These are phyloP conservation scores for Periglandula ipomoeae DNA, from an alignment of 2,329 filamentous ascomycete species.

Conservation along the genomic window DNA sequence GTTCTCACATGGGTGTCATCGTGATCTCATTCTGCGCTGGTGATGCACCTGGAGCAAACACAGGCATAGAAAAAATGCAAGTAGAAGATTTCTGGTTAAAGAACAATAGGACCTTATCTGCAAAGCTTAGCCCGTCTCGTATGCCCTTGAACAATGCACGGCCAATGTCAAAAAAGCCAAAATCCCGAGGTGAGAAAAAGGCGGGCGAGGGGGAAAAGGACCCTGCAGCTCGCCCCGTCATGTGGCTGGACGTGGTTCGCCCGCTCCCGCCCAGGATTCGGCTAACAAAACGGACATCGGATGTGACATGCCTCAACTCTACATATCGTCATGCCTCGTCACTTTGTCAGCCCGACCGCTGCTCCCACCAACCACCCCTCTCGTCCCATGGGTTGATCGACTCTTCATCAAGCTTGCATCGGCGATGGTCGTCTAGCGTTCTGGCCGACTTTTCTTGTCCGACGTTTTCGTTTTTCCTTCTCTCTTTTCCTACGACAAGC, in stretches of 20 bases:
- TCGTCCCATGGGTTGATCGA: background rate
- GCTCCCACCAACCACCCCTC: background rate
- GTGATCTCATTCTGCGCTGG: no score
- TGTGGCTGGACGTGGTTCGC: background rate
- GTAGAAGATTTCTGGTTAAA: no score
- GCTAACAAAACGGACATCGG: background rate
- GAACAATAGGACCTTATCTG: no score
- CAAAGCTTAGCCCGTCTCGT: no score
- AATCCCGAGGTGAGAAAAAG: background rate
- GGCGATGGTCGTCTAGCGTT: background rate
- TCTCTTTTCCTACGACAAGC: background rate
- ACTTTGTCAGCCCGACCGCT: background rate
- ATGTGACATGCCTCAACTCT: background rate
- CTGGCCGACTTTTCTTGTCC: background rate
- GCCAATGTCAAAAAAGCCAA: background rate
- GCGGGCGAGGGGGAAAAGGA: background rate
- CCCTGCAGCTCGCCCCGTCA: background rate
- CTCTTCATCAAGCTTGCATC: background rate
- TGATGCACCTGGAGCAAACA: no score
- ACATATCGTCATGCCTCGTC: slow-evolving; percentile 4
- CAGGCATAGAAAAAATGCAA: no score
- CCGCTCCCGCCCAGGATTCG: background rate
- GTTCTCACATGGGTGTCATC: no score
- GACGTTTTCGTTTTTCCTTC: no score
- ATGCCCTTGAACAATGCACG: no score